Evolutionary conservation across 2,329 filamentous ascomycete species (phyloP).

Genomic region (Arthroderma uncinatum): DNA sequence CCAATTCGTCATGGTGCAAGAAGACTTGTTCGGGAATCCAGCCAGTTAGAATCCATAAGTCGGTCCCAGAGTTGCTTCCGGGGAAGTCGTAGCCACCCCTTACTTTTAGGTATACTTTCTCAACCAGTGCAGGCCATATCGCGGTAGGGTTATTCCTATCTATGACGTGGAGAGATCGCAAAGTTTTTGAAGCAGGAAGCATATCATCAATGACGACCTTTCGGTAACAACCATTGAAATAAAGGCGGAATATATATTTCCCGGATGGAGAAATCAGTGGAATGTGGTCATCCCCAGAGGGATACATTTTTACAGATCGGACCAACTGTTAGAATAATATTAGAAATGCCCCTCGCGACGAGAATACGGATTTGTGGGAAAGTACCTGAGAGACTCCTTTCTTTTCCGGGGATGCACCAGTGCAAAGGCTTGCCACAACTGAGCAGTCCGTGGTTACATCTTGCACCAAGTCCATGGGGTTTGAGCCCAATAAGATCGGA

Average conservation of each 20-base stretch:
- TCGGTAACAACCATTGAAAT: slow-evolving; percentile 90
- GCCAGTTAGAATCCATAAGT: slow-evolving; percentile 81
- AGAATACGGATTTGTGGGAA: slow-evolving; percentile 12
- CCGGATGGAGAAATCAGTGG: slow-evolving; percentile 64
- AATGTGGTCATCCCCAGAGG: slow-evolving; percentile 51
- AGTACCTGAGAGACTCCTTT: slow-evolving; percentile 58
- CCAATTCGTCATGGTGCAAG: slow-evolving; percentile 72
- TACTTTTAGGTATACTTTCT: slow-evolving; percentile 94
- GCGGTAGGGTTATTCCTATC: slow-evolving; percentile 72
- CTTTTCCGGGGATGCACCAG: slow-evolving; percentile 58
- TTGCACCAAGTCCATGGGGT: slow-evolving; percentile 73
- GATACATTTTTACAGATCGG: slow-evolving; percentile 61
- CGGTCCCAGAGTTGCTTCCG: slow-evolving; percentile 91
- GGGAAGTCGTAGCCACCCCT: slow-evolving; percentile 95
- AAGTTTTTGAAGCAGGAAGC: slow-evolving; percentile 62
- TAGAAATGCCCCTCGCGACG: not conserved
- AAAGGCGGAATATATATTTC: slow-evolving; percentile 82
- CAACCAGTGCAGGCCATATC: slow-evolving; percentile 82
- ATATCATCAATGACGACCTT: slow-evolving; percentile 82
- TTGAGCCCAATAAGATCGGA: slow-evolving; percentile 47
- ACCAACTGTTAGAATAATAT: slow-evolving; percentile 34
- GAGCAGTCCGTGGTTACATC: slow-evolving; percentile 95
- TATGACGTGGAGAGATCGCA: slow-evolving; percentile 71
- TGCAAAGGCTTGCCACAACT: slow-evolving; percentile 88
- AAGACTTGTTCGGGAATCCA: slow-evolving; percentile 98